Conservation (phyloP, 202 grass and related monocot species). For the Digitaria exilis region DNA sequence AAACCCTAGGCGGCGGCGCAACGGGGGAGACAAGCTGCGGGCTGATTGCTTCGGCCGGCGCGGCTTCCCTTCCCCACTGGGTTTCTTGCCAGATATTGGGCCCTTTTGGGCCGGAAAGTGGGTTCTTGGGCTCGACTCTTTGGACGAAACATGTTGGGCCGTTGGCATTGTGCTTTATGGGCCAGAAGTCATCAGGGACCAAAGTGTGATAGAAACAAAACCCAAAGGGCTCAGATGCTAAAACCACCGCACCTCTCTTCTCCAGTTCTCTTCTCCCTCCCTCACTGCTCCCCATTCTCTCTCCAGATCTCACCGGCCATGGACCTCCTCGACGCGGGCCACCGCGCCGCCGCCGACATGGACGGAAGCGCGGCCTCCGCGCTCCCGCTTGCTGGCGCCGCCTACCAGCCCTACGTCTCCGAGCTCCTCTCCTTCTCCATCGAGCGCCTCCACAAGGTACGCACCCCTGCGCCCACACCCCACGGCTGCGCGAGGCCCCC, state of each 20-base stretch:
- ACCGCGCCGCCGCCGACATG: constrained; percentile 35
- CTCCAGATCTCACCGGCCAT: constrained; percentile 65
- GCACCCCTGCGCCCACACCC: too few species aligned
- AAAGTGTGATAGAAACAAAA: constrained; percentile 29
- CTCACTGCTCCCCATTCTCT: constrained; percentile 2
- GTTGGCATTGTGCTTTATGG: not conserved
- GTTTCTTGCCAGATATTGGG: not conserved
- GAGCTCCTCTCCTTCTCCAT: constrained; percentile 99
- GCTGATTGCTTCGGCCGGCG: not conserved
- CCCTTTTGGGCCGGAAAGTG: not conserved
- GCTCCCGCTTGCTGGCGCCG: constrained; percentile 59
- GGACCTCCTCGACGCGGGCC: constrained; percentile 54
- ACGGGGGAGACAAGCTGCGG: not conserved
- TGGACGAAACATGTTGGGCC: not conserved
- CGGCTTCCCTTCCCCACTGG: not conserved
- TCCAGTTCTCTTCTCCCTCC: not conserved
- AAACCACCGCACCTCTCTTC: constrained; percentile 15
- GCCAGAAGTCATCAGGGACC: not conserved
- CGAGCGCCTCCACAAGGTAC: constrained; percentile 96
- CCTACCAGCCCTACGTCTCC: constrained; percentile 94
- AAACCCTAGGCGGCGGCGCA: constrained; percentile 34
- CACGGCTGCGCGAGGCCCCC: not conserved
- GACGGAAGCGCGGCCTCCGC: constrained; percentile 18
- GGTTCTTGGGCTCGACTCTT: not conserved
- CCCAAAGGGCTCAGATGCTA: constrained; percentile 6